phyloP scores from a whole-genome alignment of 495 filamentous ascomycete species.

The Darksidea phi region DNA sequence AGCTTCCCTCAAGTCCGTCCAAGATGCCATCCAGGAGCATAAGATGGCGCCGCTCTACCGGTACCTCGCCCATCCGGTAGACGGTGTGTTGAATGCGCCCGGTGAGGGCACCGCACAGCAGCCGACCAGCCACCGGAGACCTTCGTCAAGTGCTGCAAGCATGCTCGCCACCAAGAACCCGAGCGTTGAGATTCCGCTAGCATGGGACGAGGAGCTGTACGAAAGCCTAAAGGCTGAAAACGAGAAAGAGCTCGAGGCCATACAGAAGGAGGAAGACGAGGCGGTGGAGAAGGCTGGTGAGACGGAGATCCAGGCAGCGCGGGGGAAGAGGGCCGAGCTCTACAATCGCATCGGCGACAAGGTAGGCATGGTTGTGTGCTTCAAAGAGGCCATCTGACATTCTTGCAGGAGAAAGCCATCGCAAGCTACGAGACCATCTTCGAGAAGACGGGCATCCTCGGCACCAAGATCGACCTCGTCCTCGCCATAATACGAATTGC shows the following conservation, averaged over 20 bases:
- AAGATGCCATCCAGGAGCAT: conserved; percentile 87
- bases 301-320: conserved; percentile 87
- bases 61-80: conserved; percentile 88
- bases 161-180: conserved; percentile 67
- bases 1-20: conserved; percentile 74
- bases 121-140: conserved; percentile 43
- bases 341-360: conserved; percentile 94
- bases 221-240: conserved; percentile 83
- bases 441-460: conserved; percentile 89
- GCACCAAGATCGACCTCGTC: conserved; percentile 94
- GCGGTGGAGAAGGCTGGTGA: conserved; percentile 93
- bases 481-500: conserved; percentile 93
- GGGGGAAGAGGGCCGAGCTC: conserved; percentile 92
- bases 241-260: conserved; percentile 82
- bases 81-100: conserved; percentile 78
- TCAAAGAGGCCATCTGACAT: conserved; percentile 4
- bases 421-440: conserved; percentile 86
- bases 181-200: conserved; percentile 61
- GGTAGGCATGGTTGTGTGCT: conserved; percentile 53
- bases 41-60: conserved; percentile 98
- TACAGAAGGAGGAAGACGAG: conserved; percentile 93
- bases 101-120: conserved; percentile 68
- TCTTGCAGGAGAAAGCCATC: conserved; percentile 80
- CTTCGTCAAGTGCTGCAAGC: conserved; percentile 50
- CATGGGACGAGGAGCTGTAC: conserved; percentile 90